These are phyloP conservation scores for Cyclotella sp. DNA, from an alignment of 108 stramenopile genomes.

Conservation along the genomic window DNA sequence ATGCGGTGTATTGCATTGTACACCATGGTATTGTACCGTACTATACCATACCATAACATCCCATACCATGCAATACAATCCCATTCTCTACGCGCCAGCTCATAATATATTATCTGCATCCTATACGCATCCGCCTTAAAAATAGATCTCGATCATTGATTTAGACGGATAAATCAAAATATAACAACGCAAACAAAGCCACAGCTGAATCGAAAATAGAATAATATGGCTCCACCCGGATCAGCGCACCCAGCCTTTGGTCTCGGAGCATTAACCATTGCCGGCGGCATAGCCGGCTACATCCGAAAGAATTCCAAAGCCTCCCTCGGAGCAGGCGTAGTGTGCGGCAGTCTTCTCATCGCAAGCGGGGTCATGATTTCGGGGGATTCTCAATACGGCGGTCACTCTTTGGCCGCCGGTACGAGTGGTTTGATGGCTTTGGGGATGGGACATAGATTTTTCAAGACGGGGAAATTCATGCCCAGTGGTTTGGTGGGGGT, in stretches of 20 bases:
- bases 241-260: slow-evolving; percentile 80
- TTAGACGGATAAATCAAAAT: too few relatives aligned
- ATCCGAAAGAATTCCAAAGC: slow-evolving; percentile 59
- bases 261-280: slow-evolving; percentile 65
- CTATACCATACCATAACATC: too few relatives aligned
- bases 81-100: too few relatives aligned
- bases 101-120: too few relatives aligned
- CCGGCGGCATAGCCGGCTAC: slow-evolving; percentile 74
- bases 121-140: too few relatives aligned
- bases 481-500: slow-evolving; percentile 60
- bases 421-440: slow-evolving; percentile 62
- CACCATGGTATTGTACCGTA: too few relatives aligned
- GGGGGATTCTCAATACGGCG: slow-evolving; percentile 63
- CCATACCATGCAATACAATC: too few relatives aligned
- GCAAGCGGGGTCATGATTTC: slow-evolving; percentile 77
- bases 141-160: too few relatives aligned
- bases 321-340: slow-evolving; percentile 60
- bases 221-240: slow-evolving; percentile 63
- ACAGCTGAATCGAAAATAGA: neutral
- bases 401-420: slow-evolving; percentile 75
- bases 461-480: slow-evolving; percentile 81
- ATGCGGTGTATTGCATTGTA: too few relatives aligned
- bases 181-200: neutral
- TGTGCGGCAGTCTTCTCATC: slow-evolving; percentile 65
- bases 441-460: slow-evolving; percentile 76